Base-by-base conservation (phyloP, 176 grass and related monocot genomes). In the Lolium multiflorum region DNA sequence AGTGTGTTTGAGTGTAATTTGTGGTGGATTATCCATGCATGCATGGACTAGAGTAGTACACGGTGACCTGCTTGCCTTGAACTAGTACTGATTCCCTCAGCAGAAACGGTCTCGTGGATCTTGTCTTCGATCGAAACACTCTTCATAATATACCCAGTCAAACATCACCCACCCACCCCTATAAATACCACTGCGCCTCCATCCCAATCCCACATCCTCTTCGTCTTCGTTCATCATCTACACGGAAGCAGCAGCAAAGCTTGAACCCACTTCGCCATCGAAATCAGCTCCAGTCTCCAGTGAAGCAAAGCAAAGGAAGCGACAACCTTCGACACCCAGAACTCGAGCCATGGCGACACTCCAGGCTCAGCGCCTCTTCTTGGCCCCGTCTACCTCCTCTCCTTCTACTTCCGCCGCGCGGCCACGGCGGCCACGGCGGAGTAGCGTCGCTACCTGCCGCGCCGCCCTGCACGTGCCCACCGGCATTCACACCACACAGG, bases 301-400 rank as follows among this genome's bases (percentile, higher is more conserved):
- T 24, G 20, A 39, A 70, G 3, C 66, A 37, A 38, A 70, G 16
- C 31, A 35, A 35, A 37, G 16, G 3, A 70, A 20, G 37, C 37
- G 3, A 12, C 67, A 38, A 17, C 51, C 6, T 55, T 55, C 15
- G 5, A 2, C 51, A 68, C 7, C 15, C 61, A 39, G 15, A 0
- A 69, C 31, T 18, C 41, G 11, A 48, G 69, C 63, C 31, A 58
- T 58, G 54, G 76, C 78, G 46, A 66, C 65, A 11, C 24, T 81
- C 14, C 78, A 1, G 2, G 15, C 9, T 1, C 80, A 82, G 13
- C 66, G 50, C 2, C 12, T 57, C n/a, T 43, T 82, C 50, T 71
- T 82, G 66, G 66, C n/a, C 6, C 18, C 28, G 11, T 1, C 64
- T 35, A 49, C 44, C 12, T 74, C 44, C 3, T 25, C 71, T 0